Conservation (phyloP, 345 rosid species). For the Litchi chinensis region DNA sequence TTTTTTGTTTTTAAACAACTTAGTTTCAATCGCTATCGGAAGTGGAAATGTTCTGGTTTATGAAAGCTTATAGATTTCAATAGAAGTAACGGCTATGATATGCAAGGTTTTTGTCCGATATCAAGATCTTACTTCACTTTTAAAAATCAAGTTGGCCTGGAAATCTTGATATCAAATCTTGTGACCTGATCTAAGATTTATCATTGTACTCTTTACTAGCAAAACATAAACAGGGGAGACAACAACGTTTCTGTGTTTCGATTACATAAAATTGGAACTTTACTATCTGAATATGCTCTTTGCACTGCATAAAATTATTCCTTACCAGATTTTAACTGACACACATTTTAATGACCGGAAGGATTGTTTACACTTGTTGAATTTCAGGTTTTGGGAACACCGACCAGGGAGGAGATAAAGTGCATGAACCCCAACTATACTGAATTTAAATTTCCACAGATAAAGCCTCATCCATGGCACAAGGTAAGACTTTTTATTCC, state of each 20-base stretch:
- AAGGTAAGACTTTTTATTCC: slow-evolving; percentile 49
- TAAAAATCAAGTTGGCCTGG: not conserved
- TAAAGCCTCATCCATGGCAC: slow-evolving; percentile 98
- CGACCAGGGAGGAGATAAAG: slow-evolving; percentile 96
- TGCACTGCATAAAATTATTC: too few relatives aligned
- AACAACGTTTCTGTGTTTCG: not conserved
- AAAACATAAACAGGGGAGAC: not conserved
- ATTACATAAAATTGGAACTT: slow-evolving; percentile 5
- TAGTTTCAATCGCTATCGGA: not conserved
- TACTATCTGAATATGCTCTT: not conserved
- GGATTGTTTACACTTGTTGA: slow-evolving; percentile 20
- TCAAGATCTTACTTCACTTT: not conserved
- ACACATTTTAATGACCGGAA: not conserved
- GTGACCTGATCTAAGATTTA: not conserved
- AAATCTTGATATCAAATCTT: not conserved
- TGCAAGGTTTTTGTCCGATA: not conserved
- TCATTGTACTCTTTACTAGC: not conserved
- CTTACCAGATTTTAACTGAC: slow-evolving; percentile 16
- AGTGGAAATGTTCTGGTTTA: not conserved
- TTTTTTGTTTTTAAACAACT: too few relatives aligned
- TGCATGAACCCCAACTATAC: slow-evolving; percentile 99
- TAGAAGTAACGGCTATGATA: slow-evolving; percentile 5
- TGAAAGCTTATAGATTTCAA: not conserved
- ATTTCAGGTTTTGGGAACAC: slow-evolving; percentile 87
- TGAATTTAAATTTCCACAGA: slow-evolving; percentile 91